phyloP scores from a whole-genome alignment of 306 rosid species.

The Rosa multiflora region DNA sequence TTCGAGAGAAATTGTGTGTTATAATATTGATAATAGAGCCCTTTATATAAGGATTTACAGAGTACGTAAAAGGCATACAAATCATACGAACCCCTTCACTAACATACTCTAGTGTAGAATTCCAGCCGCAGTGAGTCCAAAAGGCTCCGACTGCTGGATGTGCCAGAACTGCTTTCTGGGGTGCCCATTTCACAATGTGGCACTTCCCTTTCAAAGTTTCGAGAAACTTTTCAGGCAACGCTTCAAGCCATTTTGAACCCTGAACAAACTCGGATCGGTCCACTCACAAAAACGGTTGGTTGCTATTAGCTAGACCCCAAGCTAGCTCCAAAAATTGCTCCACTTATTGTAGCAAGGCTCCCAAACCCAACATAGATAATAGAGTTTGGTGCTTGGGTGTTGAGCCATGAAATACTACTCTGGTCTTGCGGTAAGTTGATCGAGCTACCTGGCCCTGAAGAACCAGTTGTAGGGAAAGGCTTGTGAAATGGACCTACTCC shows the following conservation, averaged over 20 bases:
- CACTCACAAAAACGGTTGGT: neutral
- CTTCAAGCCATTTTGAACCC: neutral
- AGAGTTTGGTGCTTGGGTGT: neutral
- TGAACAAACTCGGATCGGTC: neutral
- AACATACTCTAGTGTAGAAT: neutral
- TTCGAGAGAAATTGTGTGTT: too few species aligned
- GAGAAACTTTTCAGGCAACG: neutral
- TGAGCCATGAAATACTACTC: neutral
- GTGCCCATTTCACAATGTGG: neutral
- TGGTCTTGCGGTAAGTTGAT: neutral
- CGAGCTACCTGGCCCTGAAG: neutral
- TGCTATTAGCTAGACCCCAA: neutral
- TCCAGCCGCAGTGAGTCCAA: neutral
- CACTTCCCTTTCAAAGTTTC: neutral
- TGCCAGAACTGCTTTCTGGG: neutral
- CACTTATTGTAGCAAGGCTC: neutral
- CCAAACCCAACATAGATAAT: neutral
- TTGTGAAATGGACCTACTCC: neutral
- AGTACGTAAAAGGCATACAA: neutral
- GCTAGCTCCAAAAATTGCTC: neutral
- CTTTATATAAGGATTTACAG: too few species aligned
- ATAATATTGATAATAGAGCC: too few species aligned
- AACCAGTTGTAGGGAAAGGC: neutral
- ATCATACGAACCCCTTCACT: constrained; percentile 1
- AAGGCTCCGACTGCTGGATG: neutral